Evolutionary conservation across 2,329 filamentous ascomycete species (phyloP).

Genomic region (Diplodia sapinea): DNA sequence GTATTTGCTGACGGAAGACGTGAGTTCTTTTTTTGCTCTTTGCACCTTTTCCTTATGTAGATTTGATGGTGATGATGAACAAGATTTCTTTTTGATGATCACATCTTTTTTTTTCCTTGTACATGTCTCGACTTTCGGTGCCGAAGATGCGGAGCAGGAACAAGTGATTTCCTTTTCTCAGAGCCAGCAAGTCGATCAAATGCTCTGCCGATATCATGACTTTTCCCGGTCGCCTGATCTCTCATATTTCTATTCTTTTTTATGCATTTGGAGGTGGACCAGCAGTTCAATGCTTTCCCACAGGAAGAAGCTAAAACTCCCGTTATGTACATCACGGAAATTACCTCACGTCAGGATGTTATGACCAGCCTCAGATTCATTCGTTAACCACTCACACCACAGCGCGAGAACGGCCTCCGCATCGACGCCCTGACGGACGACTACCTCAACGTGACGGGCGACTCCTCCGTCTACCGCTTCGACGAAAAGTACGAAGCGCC

Average conservation of each 20-base stretch:
- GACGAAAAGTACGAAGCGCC: constrained; percentile 65
- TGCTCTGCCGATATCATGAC: too few relatives aligned
- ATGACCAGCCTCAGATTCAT: not conserved
- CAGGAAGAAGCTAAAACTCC: too few relatives aligned
- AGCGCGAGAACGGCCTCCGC: constrained; percentile 64
- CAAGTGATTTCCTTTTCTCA: not conserved
- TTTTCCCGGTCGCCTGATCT: too few relatives aligned
- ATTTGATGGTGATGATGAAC: not conserved
- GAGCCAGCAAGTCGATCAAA: too few relatives aligned
- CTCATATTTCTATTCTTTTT: too few relatives aligned
- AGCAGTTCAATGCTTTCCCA: too few relatives aligned
- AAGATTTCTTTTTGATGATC: not conserved
- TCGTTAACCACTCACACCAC: not conserved
- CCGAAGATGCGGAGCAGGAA: too few relatives aligned
- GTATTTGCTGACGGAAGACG: constrained; percentile 69
- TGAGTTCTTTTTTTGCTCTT: constrained; percentile 43
- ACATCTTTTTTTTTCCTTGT: not conserved
- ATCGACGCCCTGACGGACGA: constrained; percentile 64
- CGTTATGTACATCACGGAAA: too few relatives aligned
- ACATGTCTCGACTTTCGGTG: not conserved
- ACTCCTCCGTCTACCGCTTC: constrained; percentile 59
- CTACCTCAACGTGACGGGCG: constrained; percentile 57
- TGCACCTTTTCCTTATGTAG: not conserved
- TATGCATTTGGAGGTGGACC: too few relatives aligned
- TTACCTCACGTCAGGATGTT: too few relatives aligned